These are phyloP conservation scores for Talaromyces sp. DNA, from an alignment of 2,329 filamentous ascomycete genomes.

Conservation along the genomic window DNA sequence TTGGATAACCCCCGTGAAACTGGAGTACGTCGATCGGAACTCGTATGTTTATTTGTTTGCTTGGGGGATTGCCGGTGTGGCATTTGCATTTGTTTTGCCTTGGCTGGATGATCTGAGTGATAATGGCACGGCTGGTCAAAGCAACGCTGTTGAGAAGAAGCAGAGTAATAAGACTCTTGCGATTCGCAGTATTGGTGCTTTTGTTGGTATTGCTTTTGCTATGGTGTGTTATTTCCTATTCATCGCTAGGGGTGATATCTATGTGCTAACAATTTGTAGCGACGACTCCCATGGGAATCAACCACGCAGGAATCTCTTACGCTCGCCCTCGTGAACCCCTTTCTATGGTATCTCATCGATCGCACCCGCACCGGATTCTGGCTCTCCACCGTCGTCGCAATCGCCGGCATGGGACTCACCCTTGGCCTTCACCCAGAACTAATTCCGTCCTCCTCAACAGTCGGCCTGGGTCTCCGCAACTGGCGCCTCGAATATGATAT, in stretches of 20 bases:
- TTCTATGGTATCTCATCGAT: slow-evolving; percentile 95
- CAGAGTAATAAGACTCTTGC: slow-evolving; percentile 60
- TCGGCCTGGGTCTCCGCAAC: slow-evolving; percentile 27
- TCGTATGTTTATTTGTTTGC: slow-evolving; percentile 68
- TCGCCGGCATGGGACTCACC: slow-evolving; percentile 70
- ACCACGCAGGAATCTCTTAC: slow-evolving; percentile 90
- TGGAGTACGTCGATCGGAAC: slow-evolving; percentile 54
- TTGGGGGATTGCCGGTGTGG: slow-evolving; percentile 79
- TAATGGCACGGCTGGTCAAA: slow-evolving; percentile 35
- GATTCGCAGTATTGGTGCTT: slow-evolving; percentile 66
- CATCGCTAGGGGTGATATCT: background rate
- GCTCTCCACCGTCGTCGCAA: slow-evolving; percentile 69
- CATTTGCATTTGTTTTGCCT: slow-evolving; percentile 74
- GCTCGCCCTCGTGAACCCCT: slow-evolving; percentile 84
- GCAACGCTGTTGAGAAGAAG: slow-evolving; percentile 11
- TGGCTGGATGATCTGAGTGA: slow-evolving; percentile 79
- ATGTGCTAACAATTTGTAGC: slow-evolving; percentile 40
- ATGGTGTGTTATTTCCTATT: slow-evolving; percentile 57
- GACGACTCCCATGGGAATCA: slow-evolving; percentile 88
- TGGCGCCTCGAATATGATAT: slow-evolving; percentile 32
- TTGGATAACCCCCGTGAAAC: slow-evolving; percentile 59
- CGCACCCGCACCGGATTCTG: slow-evolving; percentile 81
- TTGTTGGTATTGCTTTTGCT: slow-evolving; percentile 70
- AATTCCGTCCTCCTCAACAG: slow-evolving; percentile 54
- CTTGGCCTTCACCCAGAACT: slow-evolving; percentile 74